phyloP scores from a whole-genome alignment of 1,139 yeast species.

The Starmera stellimalicola region DNA sequence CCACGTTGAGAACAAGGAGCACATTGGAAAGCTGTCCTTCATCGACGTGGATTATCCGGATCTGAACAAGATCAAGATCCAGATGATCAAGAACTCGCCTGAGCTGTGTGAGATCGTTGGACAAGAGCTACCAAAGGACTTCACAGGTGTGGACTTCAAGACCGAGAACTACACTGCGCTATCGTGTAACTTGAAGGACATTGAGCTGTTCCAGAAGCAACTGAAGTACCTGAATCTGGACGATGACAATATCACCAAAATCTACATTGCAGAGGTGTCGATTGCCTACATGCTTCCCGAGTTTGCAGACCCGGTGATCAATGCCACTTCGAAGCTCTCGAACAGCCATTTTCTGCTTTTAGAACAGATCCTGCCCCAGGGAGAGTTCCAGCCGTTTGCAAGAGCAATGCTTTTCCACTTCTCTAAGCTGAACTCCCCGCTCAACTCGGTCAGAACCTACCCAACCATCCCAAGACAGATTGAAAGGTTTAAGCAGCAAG shows the following conservation, averaged over 20 bases:
- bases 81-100: slow-evolving; percentile 37
- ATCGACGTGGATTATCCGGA: slow-evolving; percentile 75
- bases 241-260: slow-evolving; percentile 30
- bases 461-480: slow-evolving; percentile 42
- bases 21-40: slow-evolving; percentile 32
- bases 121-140: slow-evolving; percentile 3
- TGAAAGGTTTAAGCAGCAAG: slow-evolving; percentile 37
- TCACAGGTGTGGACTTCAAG: slow-evolving; percentile 27
- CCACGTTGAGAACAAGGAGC: slow-evolving; percentile 16
- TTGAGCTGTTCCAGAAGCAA: slow-evolving; percentile 30
- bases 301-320: slow-evolving; percentile 57
- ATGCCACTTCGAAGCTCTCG: slow-evolving; percentile 33
- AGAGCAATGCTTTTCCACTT: slow-evolving; percentile 71
- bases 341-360: slow-evolving; percentile 55
- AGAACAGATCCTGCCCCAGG: slow-evolving; percentile 67
- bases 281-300: slow-evolving; percentile 69
- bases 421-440: slow-evolving; percentile 55
- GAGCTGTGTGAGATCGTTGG: slow-evolving; percentile 45
- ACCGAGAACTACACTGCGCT: slow-evolving; percentile 45
- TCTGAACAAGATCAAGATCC: slow-evolving; percentile 44
- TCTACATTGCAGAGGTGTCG: slow-evolving; percentile 77
- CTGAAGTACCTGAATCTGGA: slow-evolving; percentile 20
- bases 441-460: slow-evolving; percentile 53
- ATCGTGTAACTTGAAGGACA: slow-evolving; percentile 65
- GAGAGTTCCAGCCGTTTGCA: slow-evolving; percentile 57